Percentiles rank a stretch among this genome's conserved stretches.
These are phyloP conservation scores for Mycosarcoma maydis DNA, from an alignment of 1,284 basidiomycete species.

Conservation along the genomic window DNA sequence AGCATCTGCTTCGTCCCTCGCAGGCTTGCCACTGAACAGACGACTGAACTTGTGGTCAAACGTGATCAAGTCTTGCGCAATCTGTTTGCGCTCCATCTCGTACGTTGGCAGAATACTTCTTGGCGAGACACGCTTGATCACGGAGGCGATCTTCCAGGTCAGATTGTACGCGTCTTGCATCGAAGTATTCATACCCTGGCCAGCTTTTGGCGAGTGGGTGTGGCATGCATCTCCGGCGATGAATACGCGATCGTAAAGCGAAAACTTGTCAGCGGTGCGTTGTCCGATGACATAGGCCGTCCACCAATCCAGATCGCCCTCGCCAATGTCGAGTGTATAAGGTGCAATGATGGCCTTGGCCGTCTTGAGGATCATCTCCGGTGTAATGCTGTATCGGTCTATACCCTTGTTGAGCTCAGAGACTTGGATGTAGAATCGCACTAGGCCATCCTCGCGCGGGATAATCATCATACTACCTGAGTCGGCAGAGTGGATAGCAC, in stretches of 20 bases:
- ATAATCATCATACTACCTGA: conserved; percentile 75
- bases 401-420: conserved; percentile 73
- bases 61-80: conserved; percentile 75
- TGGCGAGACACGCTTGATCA: conserved; percentile 77
- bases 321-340: conserved; percentile 73
- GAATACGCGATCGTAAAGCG: conserved; percentile 30
- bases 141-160: conserved; percentile 74
- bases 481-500: conserved; percentile 73
- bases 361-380: conserved; percentile 74
- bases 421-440: conserved; percentile 79
- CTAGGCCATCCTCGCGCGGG: conserved; percentile 74
- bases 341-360: conserved; percentile 77
- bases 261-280: conserved; percentile 29
- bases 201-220: conserved; percentile 82
- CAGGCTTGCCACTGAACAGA: conserved; percentile 80
- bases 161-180: conserved; percentile 75
- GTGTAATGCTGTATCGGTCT: conserved; percentile 74
- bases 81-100: conserved; percentile 72
- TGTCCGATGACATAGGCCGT: conserved; percentile 65
- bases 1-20: conserved; percentile 70
- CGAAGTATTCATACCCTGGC: conserved; percentile 79
- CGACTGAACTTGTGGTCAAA: conserved; percentile 81
- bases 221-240: conserved; percentile 69
- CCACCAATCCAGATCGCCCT: conserved; percentile 77
- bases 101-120: conserved; percentile 75